phyloP scores from a whole-genome alignment of 1,139 yeast species.

The Yamadazyma mexicana region DNA sequence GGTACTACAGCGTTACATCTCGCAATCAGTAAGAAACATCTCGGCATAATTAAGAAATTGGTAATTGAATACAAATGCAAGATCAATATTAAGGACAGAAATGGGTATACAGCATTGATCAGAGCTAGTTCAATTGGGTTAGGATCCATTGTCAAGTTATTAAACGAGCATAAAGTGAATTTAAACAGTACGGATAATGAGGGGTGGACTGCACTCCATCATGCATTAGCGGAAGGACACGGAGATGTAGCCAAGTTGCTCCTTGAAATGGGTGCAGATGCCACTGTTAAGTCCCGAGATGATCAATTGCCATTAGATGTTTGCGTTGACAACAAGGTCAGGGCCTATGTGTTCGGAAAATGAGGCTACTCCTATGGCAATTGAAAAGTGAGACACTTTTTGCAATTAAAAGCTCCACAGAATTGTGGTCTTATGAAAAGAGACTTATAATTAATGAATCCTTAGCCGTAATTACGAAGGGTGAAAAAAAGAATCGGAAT shows the following conservation, averaged over 20 bases:
- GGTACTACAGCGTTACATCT: constrained; percentile 79
- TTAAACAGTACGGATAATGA: constrained; percentile 65
- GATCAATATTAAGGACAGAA: constrained; percentile 64
- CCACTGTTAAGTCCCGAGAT: constrained; percentile 44
- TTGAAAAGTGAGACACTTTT: too few relatives aligned
- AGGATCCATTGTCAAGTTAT: constrained; percentile 46
- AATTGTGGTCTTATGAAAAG: too few relatives aligned
- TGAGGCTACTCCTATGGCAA: background rate
- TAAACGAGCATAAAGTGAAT: constrained; percentile 58
- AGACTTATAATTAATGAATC: too few relatives aligned
- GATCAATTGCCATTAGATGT: constrained; percentile 50
- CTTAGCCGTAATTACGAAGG: too few relatives aligned
- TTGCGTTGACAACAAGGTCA: constrained; percentile 17
- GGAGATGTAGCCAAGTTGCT: constrained; percentile 71
- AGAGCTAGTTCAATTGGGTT: constrained; percentile 86
- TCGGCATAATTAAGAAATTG: constrained; percentile 51
- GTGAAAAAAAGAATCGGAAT: too few relatives aligned
- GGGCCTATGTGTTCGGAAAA: constrained; percentile 12
- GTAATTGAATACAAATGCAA: constrained; percentile 56
- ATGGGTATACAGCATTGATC: constrained; percentile 68
- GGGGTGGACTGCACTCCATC: constrained; percentile 89
- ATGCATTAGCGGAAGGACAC: constrained; percentile 90
- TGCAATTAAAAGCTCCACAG: too few relatives aligned
- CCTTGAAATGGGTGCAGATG: constrained; percentile 69
- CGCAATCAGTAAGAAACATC: constrained; percentile 70